Evolutionary conservation across 768 basidiomycete species (phyloP).

Genomic region (Cystobasidiopsis lactophilus): DNA sequence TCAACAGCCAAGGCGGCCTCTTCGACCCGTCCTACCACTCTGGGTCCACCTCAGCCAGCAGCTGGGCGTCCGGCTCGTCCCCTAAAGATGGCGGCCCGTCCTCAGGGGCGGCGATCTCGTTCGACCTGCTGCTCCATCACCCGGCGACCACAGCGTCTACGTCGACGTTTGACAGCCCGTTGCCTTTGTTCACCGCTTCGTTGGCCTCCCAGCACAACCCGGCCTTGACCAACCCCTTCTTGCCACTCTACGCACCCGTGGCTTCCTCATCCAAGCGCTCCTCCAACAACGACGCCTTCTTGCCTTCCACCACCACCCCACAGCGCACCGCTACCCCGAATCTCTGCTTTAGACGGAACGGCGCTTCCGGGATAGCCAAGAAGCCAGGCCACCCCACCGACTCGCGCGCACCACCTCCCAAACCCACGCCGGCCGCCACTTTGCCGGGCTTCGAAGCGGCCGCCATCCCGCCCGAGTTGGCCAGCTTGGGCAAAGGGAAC

Average conservation of each 20-base stretch:
- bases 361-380: not conserved
- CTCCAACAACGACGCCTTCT: not conserved
- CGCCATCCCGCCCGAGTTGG: not conserved
- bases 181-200: too few relatives aligned
- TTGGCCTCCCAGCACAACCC: too few relatives aligned
- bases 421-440: not conserved
- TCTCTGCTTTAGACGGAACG: not conserved
- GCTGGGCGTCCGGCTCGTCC: too few relatives aligned
- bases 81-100: too few relatives aligned
- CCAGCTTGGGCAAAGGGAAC: not conserved
- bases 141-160: too few relatives aligned
- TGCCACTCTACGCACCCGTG: not conserved
- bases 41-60: too few relatives aligned
- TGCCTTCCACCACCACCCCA: not conserved
- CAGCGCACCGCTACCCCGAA: not conserved
- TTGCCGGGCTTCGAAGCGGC: not conserved
- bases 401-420: not conserved
- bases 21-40: too few relatives aligned
- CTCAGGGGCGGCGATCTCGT: too few relatives aligned
- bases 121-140: too few relatives aligned
- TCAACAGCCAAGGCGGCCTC: too few relatives aligned
- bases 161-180: too few relatives aligned
- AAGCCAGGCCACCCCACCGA: too few relatives aligned
- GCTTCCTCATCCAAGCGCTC: not conserved
- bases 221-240: not conserved